Conservation (phyloP, 805 yeast species). For the Kazachstania taianensis region DNA sequence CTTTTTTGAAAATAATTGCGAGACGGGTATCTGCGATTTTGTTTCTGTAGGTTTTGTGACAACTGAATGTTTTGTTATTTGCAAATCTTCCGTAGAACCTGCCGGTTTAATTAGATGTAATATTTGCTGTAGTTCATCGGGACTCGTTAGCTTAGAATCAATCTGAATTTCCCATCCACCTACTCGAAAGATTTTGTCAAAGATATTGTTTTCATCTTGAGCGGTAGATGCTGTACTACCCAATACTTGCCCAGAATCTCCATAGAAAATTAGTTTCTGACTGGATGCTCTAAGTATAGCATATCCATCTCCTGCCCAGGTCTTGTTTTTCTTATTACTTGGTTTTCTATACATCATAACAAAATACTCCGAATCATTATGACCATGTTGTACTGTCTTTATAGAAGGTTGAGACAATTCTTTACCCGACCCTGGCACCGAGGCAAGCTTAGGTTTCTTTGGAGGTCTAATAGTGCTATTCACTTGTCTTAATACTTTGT, state of each 20-base stretch:
- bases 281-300: slow-evolving; percentile 29
- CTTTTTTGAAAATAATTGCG: slow-evolving; percentile 10
- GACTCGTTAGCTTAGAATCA: slow-evolving; percentile 35
- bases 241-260: slow-evolving; percentile 21
- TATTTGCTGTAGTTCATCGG: slow-evolving; percentile 8
- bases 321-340: slow-evolving; percentile 69
- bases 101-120: slow-evolving; percentile 28
- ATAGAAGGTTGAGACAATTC: too few species aligned
- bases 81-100: slow-evolving; percentile 14
- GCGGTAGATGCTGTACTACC: slow-evolving; percentile 18
- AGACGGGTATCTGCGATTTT: slow-evolving; percentile 6
- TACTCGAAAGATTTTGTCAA: slow-evolving; percentile 36
- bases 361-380: slow-evolving; percentile 10
- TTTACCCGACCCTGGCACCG: too few species aligned
- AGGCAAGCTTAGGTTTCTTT: too few species aligned
- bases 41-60: neutral
- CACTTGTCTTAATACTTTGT: neutral
- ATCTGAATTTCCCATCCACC: slow-evolving; percentile 57
- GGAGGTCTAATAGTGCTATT: too few species aligned
- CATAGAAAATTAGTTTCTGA: slow-evolving; percentile 19
- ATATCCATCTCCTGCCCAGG: slow-evolving; percentile 91
- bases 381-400: too few species aligned
- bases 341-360: slow-evolving; percentile 59
- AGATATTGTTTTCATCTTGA: slow-evolving; percentile 15
- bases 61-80: neutral